Conservation (phyloP, 345 rosid species). For the Citrus inodora region DNA sequence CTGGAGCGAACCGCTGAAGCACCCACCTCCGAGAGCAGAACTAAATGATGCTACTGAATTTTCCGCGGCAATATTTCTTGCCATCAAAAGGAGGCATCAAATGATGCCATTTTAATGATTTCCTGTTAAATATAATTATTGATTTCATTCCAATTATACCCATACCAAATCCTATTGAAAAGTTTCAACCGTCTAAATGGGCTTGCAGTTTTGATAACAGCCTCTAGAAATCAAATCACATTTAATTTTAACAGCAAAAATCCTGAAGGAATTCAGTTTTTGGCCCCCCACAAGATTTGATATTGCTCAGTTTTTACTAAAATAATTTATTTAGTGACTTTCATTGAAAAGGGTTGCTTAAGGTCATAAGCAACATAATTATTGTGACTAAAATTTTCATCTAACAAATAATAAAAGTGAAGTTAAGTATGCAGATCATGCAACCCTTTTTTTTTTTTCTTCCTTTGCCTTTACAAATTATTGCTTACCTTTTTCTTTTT, state of each 20-base stretch:
- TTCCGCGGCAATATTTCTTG: background rate
- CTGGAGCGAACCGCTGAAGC: background rate
- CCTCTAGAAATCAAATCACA: too few species aligned
- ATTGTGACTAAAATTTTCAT: constrained; percentile 4
- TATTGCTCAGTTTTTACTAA: background rate
- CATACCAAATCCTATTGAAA: too few species aligned
- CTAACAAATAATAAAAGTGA: constrained; percentile 11
- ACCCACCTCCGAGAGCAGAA: background rate
- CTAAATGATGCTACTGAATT: background rate
- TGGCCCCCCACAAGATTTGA: background rate
- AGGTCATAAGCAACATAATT: constrained; percentile 3
- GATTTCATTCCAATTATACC: too few species aligned
- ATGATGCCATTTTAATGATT: background rate
- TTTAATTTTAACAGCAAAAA: background rate
- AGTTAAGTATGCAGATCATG: constrained; percentile 6
- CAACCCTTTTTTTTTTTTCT: constrained; percentile 6
- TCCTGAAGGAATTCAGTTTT: background rate
- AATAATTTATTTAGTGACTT: background rate
- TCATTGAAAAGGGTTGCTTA: background rate
- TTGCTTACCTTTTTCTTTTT: constrained; percentile 9
- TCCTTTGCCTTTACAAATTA: background rate
- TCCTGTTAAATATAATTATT: background rate
- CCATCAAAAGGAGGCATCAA: background rate
- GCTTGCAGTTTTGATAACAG: too few species aligned
- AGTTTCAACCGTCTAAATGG: too few species aligned